Evolutionary conservation across 129 eudicot species (phyloP), one percentile per base, ranked within the genome.

Genomic region (Flaveria trinervia): DNA sequence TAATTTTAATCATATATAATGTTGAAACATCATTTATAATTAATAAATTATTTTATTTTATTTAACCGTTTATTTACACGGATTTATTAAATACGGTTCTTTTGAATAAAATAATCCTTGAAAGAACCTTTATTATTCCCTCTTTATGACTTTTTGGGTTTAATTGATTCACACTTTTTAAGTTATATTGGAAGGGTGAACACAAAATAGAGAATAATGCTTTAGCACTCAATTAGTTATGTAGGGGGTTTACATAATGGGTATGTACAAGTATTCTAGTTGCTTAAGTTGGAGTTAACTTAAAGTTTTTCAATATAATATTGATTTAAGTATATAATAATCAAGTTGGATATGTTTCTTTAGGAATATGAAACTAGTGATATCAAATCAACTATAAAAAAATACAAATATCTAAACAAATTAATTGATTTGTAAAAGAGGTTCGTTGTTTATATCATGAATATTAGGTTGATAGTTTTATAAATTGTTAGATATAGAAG

Each of bases 341-440:
- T 54, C 11, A 28, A 36, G 33, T 36, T 23, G 59, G 36, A 11
- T 15, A 68, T 54, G 44, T 56, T 57, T 46, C 6, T 65, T 49
- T 12, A 28, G 13, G 49, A 56, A 73, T 9, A 75, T 75, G 71
- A 14, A 59, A 66, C 39, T 52, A 56, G 81, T 77, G 76, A 69
- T 46, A 26, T 77, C 80, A 76, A 76, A 76, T 76, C 80, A 76
- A 66, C 74, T 52, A 12, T 76, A 28, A 8, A 67, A 23, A 66
- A 30, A 20, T 45, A 75, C 11, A 28, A 17, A 20, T 66, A 22
- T 61, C 41, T 50, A 49, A 33, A 30, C 64, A 13, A 70, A 5
- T 15, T 9, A 61, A 30, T 46, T 76, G 50, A 48, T 49, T 28
- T 15, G 16, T 36, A 30, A 45, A 61, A n/a, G 10, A 45, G 28